Evolutionary conservation across 768 basidiomycete species (phyloP), one percentile per base, ranked within the genome.

Genomic region (Hericium alpestre): DNA sequence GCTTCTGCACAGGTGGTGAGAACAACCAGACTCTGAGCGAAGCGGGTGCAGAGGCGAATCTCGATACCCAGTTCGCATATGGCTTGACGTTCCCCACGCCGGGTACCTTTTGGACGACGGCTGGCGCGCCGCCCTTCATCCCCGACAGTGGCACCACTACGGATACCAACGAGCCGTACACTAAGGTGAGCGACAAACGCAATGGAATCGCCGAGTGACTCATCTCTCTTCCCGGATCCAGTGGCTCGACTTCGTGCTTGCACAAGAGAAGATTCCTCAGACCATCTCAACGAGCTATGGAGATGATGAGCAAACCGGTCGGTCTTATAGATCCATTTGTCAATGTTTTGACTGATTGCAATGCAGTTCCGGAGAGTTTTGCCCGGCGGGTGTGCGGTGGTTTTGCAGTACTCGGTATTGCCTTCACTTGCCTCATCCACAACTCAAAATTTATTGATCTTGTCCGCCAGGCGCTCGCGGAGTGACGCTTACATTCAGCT

Each of bases 281-380:
- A 73, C 79, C 5, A 86, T 90, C 41, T 84, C 84, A 0, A 87
- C 84, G 0, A 85, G 83, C 60, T 89, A 89, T 64, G 83, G 77
- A 3, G 86, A 89, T 50, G 76, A 80, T 57, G 87, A 90, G 56
- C 85, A 86, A 65, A 82, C 84, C 27, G 79, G 84, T 83, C 57
- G 15, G 61, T 27, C 6, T 53, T 18, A 38, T 4, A 11, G 20
- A 41, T 9, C 25, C n/a, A n/a, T 10, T 37, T 54, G 39, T 27
- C 15, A 38, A 18, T 32, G 11, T 41, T 32, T 56, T 55, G 20
- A 51, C 38, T 23, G 38, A 32, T 56, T 59, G 40, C 53, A 51
- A 27, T 38, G 5, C 41, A 79, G 81, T 84, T 20, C 81, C 83
- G 27, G 50, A 66, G 58, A 69, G 64, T 27, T 83, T 76, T 58